A percentile compares a stretch with the other conserved stretches of the same genome.
phyloP scores from a whole-genome alignment of 805 yeast genomes.

The Saccharomycopsis vini region DNA sequence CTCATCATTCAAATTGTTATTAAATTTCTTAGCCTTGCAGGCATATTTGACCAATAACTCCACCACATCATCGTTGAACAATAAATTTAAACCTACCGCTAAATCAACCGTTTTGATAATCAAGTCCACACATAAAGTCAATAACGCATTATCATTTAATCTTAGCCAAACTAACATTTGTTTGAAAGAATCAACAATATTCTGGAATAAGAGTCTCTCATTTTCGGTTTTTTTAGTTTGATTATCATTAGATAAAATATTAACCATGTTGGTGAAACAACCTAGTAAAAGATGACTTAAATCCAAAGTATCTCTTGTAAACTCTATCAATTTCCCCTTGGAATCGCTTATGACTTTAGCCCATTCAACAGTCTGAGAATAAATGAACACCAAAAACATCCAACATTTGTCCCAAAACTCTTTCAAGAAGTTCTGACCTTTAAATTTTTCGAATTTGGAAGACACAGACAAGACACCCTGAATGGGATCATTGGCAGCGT shows the following conservation, averaged over 20 bases:
- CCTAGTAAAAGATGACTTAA: constrained; percentile 60
- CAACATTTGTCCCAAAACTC: constrained; percentile 65
- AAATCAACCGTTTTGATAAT: constrained; percentile 59
- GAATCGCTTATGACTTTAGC: constrained; percentile 47
- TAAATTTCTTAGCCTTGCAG: constrained; percentile 53
- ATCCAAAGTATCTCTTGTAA: constrained; percentile 80
- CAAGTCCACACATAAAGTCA: constrained; percentile 63
- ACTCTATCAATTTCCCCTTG: constrained; percentile 57
- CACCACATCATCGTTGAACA: constrained; percentile 44
- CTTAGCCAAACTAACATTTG: constrained; percentile 74
- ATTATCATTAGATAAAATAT: constrained; percentile 25
- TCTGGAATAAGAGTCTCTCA: constrained; percentile 34
- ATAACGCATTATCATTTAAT: constrained; percentile 67
- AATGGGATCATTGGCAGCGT: constrained; percentile 56
- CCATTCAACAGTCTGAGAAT: constrained; percentile 66
- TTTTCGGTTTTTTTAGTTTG: constrained; percentile 20
- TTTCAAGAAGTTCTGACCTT: constrained; percentile 26
- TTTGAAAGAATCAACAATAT: constrained; percentile 53
- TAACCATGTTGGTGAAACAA: constrained; percentile 46
- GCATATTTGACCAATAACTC: constrained; percentile 55
- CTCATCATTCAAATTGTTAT: constrained; percentile 58
- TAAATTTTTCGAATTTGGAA: constrained; percentile 16
- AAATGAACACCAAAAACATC: constrained; percentile 62
- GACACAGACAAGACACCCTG: constrained; percentile 42
- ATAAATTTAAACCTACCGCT: constrained; percentile 45